Evolutionary conservation across 2,329 filamentous ascomycete genomes (phyloP), one percentile per base, ranked within the genome.

Genomic region (Aspergillus pseudotamarii): DNA sequence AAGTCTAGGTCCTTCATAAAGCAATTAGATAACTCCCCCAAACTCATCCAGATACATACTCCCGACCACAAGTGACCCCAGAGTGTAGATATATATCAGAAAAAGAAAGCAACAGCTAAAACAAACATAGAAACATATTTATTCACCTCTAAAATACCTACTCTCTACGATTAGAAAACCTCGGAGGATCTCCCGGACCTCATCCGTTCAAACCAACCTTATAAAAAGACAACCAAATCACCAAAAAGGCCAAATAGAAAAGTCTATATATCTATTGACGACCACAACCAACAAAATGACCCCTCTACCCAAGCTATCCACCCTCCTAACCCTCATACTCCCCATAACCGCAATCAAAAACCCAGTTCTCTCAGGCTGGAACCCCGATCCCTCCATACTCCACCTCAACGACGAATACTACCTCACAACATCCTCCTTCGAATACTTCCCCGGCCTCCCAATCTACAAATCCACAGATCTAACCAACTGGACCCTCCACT

Each of bases 401-500:
- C 50, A 38, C 14, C 50, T 60, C 6, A 34, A 55, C 30, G 14
- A 60, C 50, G 53, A 36, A 16, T 60, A 55, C n/a, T 60, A 60
- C 58, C 36, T 60, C 50, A 50, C 58, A 16, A 51, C 53, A 23
- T 60, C 58, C 19, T 60, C 58, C 23, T 60, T 56, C 19, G 54
- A 58, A 36, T 58, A 46, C 8, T 51, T 58, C 36, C 60, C 60
- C 5, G 57, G 60, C 2, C 46, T 59, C 10, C 60, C 60, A 19
- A 62, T 62, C 36, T 62, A 62, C 28, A 50, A 48, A 28, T 62
- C 60, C 9, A 56, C 43, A 38, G 57, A 62, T 23, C 51, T 59
- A 5, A 19, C 19, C 3, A 56, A 56, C 8, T 62, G 60, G 60
- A 50, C 58, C 30, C 28, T 62, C 6, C 36, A 54, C 14, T 55